A percentile compares a stretch with the other conserved stretches of the same genome.
phyloP scores from a whole-genome alignment of 106 monocot genomes.

The Alisma plantagoaquatica region DNA sequence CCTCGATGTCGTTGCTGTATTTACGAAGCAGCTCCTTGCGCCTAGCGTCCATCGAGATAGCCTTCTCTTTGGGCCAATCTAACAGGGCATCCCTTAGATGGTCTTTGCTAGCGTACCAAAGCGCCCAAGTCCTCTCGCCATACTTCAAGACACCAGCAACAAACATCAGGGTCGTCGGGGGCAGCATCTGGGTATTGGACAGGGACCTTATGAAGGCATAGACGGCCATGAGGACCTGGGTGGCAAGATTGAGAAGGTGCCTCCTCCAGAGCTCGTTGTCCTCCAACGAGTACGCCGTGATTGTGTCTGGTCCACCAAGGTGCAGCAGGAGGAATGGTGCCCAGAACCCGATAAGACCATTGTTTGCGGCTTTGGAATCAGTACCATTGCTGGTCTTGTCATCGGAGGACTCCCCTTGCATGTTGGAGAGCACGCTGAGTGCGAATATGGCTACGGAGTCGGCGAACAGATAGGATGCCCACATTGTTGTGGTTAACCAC shows the following conservation, averaged over 20 bases:
- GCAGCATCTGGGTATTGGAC: neutral
- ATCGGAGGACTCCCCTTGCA: neutral
- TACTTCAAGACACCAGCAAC: neutral
- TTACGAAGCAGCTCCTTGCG: too few species aligned
- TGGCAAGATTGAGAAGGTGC: conserved; percentile 9
- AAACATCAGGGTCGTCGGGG: conserved; percentile 1
- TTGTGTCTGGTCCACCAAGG: conserved; percentile 28
- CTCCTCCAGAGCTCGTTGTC: conserved; percentile 37
- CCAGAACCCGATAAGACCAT: conserved; percentile 14
- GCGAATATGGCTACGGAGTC: conserved; percentile 17
- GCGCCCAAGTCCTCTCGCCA: neutral
- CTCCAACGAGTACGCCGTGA: conserved; percentile 29
- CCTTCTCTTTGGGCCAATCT: too few species aligned
- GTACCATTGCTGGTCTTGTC: too few species aligned
- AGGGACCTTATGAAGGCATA: neutral
- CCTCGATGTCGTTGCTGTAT: too few species aligned
- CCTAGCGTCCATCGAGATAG: too few species aligned
- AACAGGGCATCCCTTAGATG: conserved; percentile 18
- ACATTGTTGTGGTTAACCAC: conserved; percentile 1
- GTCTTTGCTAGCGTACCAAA: conserved; percentile 23
- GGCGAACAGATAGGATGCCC: conserved; percentile 18
- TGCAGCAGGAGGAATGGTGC: conserved; percentile 23
- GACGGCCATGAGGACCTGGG: conserved; percentile 4
- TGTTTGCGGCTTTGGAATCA: too few species aligned
- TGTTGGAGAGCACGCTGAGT: conserved; percentile 17